Conservation (phyloP, 345 rosid genomes). For the Raphanus raphanistrum region DNA sequence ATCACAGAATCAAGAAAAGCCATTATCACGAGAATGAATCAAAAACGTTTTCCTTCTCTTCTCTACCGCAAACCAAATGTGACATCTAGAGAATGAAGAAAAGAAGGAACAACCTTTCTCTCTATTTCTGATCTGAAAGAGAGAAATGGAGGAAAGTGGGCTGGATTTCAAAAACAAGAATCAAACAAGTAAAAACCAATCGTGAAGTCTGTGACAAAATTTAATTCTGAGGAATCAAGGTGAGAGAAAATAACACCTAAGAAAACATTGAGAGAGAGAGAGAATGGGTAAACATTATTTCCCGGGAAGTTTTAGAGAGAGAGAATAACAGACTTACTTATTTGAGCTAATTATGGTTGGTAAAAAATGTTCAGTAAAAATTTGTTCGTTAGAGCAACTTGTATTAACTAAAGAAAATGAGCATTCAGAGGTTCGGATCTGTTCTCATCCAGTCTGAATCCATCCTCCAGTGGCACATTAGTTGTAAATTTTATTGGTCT, state of each 20-base stretch:
- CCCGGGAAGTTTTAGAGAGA: background rate
- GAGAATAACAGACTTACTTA: background rate
- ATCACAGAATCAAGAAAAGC: background rate
- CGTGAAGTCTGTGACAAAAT: background rate
- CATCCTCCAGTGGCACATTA: no score
- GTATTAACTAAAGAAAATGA: no score
- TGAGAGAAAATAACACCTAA: background rate
- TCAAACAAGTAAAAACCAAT: background rate
- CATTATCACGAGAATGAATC: slow-evolving; percentile 15
- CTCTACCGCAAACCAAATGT: background rate
- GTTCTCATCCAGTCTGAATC: no score
- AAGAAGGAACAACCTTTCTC: background rate
- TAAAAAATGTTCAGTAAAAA: background rate
- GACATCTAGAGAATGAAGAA: background rate
- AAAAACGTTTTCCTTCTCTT: background rate
- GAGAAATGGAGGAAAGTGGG: background rate
- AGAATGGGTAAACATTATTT: background rate
- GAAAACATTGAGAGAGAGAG: background rate
- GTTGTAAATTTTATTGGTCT: no score
- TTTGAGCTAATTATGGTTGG: background rate
- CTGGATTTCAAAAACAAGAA: background rate
- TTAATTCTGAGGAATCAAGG: background rate
- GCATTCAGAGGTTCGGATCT: no score
- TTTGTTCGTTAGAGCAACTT: no score
- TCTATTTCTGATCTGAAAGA: background rate